These are phyloP conservation scores for Pestalotiopsis fici DNA, from an alignment of 2,329 filamentous ascomycete species.

Conservation along the genomic window DNA sequence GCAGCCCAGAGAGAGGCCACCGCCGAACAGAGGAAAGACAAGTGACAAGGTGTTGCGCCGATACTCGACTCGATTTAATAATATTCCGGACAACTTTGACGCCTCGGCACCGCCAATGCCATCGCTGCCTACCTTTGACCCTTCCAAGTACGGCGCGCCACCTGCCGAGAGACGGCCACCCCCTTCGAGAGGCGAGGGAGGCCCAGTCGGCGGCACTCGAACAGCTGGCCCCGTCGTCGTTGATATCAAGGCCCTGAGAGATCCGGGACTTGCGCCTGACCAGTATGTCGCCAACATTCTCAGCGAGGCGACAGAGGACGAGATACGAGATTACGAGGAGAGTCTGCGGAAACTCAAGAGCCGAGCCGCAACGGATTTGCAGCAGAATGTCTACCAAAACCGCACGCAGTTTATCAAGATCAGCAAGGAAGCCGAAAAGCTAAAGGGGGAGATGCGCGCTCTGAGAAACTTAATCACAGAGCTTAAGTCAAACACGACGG, in stretches of 20 bases:
- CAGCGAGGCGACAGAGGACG: constrained; percentile 82
- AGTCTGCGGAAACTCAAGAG: constrained; percentile 76
- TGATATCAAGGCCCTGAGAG: constrained; percentile 76
- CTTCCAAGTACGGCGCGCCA: constrained; percentile 52
- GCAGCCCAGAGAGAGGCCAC: constrained; percentile 44
- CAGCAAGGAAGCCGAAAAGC: constrained; percentile 96
- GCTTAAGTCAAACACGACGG: constrained; percentile 75
- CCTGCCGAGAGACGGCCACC: constrained; percentile 48
- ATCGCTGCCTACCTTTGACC: constrained; percentile 56
- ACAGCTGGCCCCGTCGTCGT: constrained; percentile 62
- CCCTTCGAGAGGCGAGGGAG: constrained; percentile 51
- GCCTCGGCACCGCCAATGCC: constrained; percentile 74
- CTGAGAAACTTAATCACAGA: constrained; percentile 91
- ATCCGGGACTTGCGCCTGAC: constrained; percentile 78
- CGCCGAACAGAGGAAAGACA: constrained; percentile 60
- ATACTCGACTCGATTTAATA: constrained; percentile 91
- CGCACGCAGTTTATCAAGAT: constrained; percentile 98
- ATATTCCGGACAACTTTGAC: constrained; percentile 69
- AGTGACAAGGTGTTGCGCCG: constrained; percentile 89
- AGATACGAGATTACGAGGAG: constrained; percentile 80
- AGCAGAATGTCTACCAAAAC: constrained; percentile 96
- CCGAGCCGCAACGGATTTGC: constrained; percentile 79
- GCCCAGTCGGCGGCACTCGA: constrained; percentile 40
- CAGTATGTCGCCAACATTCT: constrained; percentile 76
- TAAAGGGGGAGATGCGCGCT: constrained; percentile 93